Evolutionary conservation across 441 rosid species (phyloP), one percentile per base, ranked within the genome.

Genomic region (Adansonia madagascariensis): DNA sequence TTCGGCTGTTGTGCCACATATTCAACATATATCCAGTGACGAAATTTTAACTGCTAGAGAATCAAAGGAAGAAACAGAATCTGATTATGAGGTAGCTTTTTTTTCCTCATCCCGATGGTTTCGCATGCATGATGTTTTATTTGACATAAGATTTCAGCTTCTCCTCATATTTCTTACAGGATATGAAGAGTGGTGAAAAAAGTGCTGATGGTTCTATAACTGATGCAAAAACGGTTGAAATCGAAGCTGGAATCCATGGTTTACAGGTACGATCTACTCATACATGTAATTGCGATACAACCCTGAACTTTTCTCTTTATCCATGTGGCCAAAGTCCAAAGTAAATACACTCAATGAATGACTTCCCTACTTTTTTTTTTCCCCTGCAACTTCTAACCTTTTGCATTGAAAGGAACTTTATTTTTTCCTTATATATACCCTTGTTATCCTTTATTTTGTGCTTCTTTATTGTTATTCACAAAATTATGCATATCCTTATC

Each of bases 161-260:
- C 75, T 41, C 35, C 67, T 49, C 73, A 0, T 74, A 57, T 65
- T 84, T 80, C 18, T 53, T 77, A 67, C 70, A 92, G 97, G 90
- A 82, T 64, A 79, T 46, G 24, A 41, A 82, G 72, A 81, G 73
- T 79, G 85, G 82, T 44, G 81, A 77, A 61, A 78, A 80, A 79
- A 85, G 79, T 75, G 63, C 63, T 1, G 80, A 88, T 56, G 91
- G 87, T 61, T 86, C 90, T 57, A 82, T 88, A 41, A 81, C 83
- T 68, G 94, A 91, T 67, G 89, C 93, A 18, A 79, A 87, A 1
- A 88, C 86, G 84, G 92, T 86, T 79, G 97, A 91, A 84, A 88
- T 89, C 44, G 95, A 91, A 88, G 94, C 94, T 31, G 91, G 88
- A 80, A 82, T 90, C 67, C 92, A 91, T 22, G 91, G 95, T 55